Evolutionary conservation across 163 green algal species (phyloP), one percentile per base, ranked within the genome.

Genomic region (Prototheca cutis): DNA sequence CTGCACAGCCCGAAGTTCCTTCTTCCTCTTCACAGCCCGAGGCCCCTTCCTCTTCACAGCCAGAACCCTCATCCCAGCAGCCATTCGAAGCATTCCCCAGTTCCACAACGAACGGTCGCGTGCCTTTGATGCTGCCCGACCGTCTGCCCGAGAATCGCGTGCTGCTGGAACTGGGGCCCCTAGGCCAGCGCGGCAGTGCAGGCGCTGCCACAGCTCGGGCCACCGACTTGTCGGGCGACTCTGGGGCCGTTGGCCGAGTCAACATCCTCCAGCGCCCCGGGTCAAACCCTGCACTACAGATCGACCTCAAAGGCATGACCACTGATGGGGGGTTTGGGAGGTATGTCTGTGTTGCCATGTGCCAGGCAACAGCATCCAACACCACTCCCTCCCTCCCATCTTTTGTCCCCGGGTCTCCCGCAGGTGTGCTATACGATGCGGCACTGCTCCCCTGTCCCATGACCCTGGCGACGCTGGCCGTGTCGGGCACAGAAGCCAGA

Each of bases 161-260:
- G 6, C 49, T 72, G 31, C 32, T 61, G 42, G 65, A 72, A 40
- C 39, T 66, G 42, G 65, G 66, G 40, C 31, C 48, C 1, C 3
- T 25, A 17, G n/a, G n/a, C n/a, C n/a, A n/a, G n/a, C n/a, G n/a
- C n/a, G n/a, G n/a, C n/a, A n/a, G 17, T 5, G 42, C 18, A 17
- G 10, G 13, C 34, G 65, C 61, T 29, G 67, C 52, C 8, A 29
- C 25, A 2, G 27, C 42, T 5, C 53, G 58, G 28, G 70, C 67
- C 32, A 73, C 71, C 15, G 71, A 79, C 55, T 55, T 79, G 29
- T 62, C 52, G 24, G 67, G 71, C 4, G 71, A 79, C 29, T 76
- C 71, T 18, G 71, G 71, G 13, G 71, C 67, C 25, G 63, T 76
- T 15, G 70, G 70, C 2, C 59, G 70, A 13, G 29, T 77, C 6